Percentiles rank a stretch among this genome's conserved stretches.
phyloP scores from a whole-genome alignment of 73 alveolate genomes.

The Tetrahymena elliotti region DNA sequence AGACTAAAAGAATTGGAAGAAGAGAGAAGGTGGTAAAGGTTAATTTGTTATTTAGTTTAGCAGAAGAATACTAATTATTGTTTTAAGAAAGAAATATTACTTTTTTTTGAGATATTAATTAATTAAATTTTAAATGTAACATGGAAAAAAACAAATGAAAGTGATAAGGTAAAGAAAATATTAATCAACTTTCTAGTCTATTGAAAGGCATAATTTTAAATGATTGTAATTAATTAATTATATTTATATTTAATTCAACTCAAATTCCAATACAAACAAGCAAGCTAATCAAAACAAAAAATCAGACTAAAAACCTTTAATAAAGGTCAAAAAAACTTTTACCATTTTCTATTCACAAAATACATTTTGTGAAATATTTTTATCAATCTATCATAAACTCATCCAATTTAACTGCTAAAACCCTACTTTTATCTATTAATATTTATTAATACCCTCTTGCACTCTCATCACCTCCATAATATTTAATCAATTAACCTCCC shows the following conservation, averaged over 20 bases:
- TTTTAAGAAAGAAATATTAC: not conserved
- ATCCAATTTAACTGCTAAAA: not conserved
- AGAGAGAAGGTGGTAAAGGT: not conserved
- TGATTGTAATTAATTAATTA: not conserved
- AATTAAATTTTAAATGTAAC: not conserved
- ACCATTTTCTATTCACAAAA: not conserved
- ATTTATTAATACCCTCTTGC: not conserved
- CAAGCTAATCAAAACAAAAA: not conserved
- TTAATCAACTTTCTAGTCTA: not conserved
- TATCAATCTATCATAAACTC: too few relatives aligned
- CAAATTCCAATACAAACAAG: not conserved
- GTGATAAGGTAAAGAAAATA: not conserved
- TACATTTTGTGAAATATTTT: too few relatives aligned
- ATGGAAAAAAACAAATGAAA: not conserved
- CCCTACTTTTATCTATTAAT: too few relatives aligned
- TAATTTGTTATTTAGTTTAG: not conserved
- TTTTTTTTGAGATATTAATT: not conserved
- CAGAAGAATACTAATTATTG: not conserved
- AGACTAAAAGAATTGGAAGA: not conserved
- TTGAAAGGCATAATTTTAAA: not conserved
- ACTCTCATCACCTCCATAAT: not conserved
- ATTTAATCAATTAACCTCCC: not conserved
- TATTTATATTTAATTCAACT: not conserved
- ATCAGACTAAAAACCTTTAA: not conserved
- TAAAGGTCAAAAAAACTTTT: too few relatives aligned